Evolutionary conservation across 2,329 filamentous ascomycete species (phyloP).

Genomic region (Pseudocercospora vitis): DNA sequence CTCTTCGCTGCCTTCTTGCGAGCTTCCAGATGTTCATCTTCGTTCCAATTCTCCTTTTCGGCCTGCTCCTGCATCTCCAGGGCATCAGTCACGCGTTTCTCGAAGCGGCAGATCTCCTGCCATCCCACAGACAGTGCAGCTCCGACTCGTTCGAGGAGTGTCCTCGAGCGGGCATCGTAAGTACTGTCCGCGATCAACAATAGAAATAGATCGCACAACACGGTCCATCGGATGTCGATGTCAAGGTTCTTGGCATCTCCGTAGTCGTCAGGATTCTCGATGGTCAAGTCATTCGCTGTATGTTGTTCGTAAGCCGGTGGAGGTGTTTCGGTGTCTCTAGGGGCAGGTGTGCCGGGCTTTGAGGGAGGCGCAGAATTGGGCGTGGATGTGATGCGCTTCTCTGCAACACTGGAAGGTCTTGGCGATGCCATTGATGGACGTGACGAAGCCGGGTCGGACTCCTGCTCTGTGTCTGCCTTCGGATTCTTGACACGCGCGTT

Average conservation of each 20-base stretch:
- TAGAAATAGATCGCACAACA: conserved; percentile 92
- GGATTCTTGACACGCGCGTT: conserved; percentile 94
- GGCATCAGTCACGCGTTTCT: conserved; percentile 94
- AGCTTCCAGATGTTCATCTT: conserved; percentile 87
- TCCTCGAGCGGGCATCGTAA: conserved; percentile 86
- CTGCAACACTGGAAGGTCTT: conserved; percentile 23
- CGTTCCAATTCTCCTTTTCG: conserved; percentile 96
- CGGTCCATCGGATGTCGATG: conserved; percentile 94
- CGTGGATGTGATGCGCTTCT: conserved; percentile 23
- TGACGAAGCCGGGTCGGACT: conserved; percentile 34
- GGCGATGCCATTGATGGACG: conserved; percentile 33
- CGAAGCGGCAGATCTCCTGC: conserved; percentile 93
- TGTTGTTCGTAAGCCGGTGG: conserved; percentile 61
- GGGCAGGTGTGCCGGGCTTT: conserved; percentile 40
- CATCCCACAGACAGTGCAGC: conserved; percentile 77
- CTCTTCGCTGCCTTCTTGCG: conserved; percentile 79
- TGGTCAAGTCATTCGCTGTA: conserved; percentile 71
- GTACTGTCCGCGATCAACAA: conserved; percentile 93
- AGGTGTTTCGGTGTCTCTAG: conserved; percentile 15
- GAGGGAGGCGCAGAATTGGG: conserved; percentile 20
- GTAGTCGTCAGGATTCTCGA: conserved; percentile 79
- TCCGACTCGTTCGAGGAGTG: conserved; percentile 79
- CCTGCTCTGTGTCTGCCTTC: conserved; percentile 18
- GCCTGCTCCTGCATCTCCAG: conserved; percentile 96
- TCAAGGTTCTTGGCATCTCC: conserved; percentile 81